Evolutionary conservation across 257 asterid species (phyloP).

Genomic region (Euphrasia confusa): DNA sequence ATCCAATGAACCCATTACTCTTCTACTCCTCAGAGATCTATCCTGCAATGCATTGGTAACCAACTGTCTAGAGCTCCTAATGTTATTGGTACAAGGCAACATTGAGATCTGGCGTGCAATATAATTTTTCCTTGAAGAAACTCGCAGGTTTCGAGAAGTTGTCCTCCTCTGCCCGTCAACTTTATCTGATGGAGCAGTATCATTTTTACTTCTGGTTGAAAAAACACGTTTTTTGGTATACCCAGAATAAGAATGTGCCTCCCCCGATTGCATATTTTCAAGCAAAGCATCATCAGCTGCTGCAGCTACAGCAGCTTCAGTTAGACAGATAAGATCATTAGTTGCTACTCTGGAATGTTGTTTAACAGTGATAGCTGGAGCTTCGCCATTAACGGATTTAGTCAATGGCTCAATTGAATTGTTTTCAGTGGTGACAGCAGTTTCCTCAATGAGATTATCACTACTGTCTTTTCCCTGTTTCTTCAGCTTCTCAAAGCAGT

Average conservation of each 20-base stretch:
- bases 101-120: constrained; percentile 27
- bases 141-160: constrained; percentile 55
- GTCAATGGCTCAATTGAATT: constrained; percentile 37
- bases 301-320: constrained; percentile 39
- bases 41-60: constrained; percentile 30
- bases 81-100: constrained; percentile 26
- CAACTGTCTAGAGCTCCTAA: constrained; percentile 35
- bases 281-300: constrained; percentile 41
- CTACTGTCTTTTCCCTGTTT: constrained; percentile 39
- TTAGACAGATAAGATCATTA: constrained; percentile 41
- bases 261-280: constrained; percentile 44
- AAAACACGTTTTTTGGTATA: constrained; percentile 33
- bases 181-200: constrained; percentile 35
- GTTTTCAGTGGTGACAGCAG: constrained; percentile 37
- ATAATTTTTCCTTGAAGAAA: constrained; percentile 43
- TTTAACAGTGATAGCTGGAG: constrained; percentile 29
- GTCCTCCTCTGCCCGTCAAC: constrained; percentile 37
- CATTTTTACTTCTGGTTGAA: constrained; percentile 50
- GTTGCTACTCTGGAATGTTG: constrained; percentile 32
- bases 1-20: constrained; percentile 53
- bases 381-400: constrained; percentile 39
- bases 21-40: constrained; percentile 49
- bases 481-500: constrained; percentile 67
- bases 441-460: constrained; percentile 38
- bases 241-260: constrained; percentile 33